These are phyloP conservation scores for Sugiyamaella smithiae DNA, from an alignment of 805 yeast genomes.

Conservation along the genomic window DNA sequence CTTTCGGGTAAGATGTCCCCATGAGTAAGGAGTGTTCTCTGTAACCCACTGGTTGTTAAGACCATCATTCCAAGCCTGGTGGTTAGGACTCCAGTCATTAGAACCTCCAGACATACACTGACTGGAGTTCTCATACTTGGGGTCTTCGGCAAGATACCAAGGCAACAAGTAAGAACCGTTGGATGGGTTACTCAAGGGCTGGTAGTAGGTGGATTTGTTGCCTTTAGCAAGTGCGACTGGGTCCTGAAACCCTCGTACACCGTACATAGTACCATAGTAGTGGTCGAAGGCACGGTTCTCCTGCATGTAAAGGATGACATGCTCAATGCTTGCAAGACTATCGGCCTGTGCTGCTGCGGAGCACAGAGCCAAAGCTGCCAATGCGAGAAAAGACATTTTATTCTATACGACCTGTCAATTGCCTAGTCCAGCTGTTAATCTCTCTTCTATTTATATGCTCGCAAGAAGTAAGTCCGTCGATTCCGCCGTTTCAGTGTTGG, in stretches of 20 bases:
- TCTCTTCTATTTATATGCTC: too few species aligned
- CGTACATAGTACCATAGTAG: slow-evolving; percentile 30
- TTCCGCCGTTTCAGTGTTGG: too few species aligned
- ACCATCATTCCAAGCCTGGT: slow-evolving; percentile 28
- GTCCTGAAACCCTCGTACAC: slow-evolving; percentile 30
- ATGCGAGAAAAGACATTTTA: not conserved
- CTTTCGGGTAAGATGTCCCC: slow-evolving; percentile 24
- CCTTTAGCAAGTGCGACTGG: slow-evolving; percentile 23
- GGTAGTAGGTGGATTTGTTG: slow-evolving; percentile 21
- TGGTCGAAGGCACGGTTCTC: slow-evolving; percentile 31
- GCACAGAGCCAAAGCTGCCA: slow-evolving; percentile 1
- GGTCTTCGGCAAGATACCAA: slow-evolving; percentile 22
- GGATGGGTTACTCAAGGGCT: slow-evolving; percentile 18
- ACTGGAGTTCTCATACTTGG: slow-evolving; percentile 20
- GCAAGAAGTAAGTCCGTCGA: too few species aligned
- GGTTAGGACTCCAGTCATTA: slow-evolving; percentile 29
- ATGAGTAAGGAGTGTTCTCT: slow-evolving; percentile 26
- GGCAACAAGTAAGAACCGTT: slow-evolving; percentile 25
- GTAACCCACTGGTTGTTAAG: slow-evolving; percentile 26
- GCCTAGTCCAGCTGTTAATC: too few species aligned
- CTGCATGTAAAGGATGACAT: slow-evolving; percentile 29
- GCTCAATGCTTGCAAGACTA: slow-evolving; percentile 15
- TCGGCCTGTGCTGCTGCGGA: slow-evolving; percentile 12
- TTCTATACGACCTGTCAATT: too few species aligned
- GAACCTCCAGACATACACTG: slow-evolving; percentile 29